Conservation (phyloP, 208 protist species). For the Acanthamoeba triangularis region DNA sequence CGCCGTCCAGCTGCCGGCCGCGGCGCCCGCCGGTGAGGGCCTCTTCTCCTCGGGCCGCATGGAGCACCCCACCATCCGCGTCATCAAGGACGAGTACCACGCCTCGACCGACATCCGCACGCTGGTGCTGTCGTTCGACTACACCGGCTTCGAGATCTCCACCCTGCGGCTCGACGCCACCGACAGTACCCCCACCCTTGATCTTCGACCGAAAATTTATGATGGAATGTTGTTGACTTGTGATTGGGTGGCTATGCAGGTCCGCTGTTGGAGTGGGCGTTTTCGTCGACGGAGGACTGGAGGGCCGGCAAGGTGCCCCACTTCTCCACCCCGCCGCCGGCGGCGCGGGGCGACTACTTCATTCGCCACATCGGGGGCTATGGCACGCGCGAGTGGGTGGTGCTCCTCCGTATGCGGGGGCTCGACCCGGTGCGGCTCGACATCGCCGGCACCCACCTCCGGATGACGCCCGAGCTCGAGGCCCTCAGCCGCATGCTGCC, state of each 20-base stretch:
- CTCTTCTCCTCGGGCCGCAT: conserved; percentile 20
- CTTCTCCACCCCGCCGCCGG: conserved; percentile 37
- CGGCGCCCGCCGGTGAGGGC: neutral
- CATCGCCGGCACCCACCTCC: conserved; percentile 46
- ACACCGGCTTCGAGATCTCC: conserved; percentile 51
- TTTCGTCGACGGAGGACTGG: conserved; percentile 6
- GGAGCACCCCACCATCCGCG: conserved; percentile 13
- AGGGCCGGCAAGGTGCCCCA: conserved; percentile 12
- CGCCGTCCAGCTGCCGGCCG: neutral
- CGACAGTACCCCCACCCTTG: neutral
- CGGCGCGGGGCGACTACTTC: conserved; percentile 55
- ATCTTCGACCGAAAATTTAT: neutral
- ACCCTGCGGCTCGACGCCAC: conserved; percentile 62
- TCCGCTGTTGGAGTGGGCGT: conserved; percentile 55
- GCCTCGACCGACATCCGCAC: neutral
- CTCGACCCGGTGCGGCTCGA: conserved; percentile 48
- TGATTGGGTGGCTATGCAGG: neutral
- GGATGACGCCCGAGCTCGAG: conserved; percentile 20
- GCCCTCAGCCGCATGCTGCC: neutral
- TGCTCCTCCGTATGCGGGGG: conserved; percentile 17
- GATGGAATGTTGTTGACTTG: neutral
- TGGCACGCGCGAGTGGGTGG: conserved; percentile 49
- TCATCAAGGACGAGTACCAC: conserved; percentile 30
- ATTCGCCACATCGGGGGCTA: conserved; percentile 60
- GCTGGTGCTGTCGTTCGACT: conserved; percentile 39